These are phyloP conservation scores for Keqinozyma sinolaborantium DNA, from an alignment of 1,139 yeast genomes.

Conservation along the genomic window DNA sequence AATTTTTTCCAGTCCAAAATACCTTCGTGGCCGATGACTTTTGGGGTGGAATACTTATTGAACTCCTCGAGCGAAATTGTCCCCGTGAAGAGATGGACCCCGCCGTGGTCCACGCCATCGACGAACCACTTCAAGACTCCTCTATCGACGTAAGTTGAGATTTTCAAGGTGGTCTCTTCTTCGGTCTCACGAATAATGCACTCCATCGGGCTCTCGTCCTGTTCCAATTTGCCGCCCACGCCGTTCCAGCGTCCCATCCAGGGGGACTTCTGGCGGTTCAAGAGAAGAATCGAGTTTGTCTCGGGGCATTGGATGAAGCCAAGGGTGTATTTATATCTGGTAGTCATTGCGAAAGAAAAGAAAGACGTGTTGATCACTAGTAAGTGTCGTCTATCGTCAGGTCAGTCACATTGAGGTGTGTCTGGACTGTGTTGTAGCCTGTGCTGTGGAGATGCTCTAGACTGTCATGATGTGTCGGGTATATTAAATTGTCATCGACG, in stretches of 20 bases:
- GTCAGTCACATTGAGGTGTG: too few relatives aligned
- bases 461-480: too few relatives aligned
- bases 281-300: constrained; percentile 28
- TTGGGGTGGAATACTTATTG: constrained; percentile 22
- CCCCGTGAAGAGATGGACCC: constrained; percentile 42
- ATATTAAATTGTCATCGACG: too few relatives aligned
- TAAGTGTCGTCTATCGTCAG: too few relatives aligned
- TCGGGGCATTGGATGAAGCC: constrained; percentile 37
- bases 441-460: too few relatives aligned
- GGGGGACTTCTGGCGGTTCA: constrained; percentile 43
- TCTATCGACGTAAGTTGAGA: constrained; percentile 24
- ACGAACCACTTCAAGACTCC: constrained; percentile 39
- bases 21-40: constrained; percentile 34
- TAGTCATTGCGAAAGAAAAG: too few relatives aligned
- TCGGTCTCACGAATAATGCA: constrained; percentile 42
- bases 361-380: too few relatives aligned
- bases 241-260: constrained; percentile 57
- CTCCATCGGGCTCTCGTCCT: constrained; percentile 30
- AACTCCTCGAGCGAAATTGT: constrained; percentile 23
- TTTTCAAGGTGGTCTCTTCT: constrained; percentile 43
- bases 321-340: constrained; percentile 26
- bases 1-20: constrained; percentile 43
- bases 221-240: constrained; percentile 45
- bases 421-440: too few relatives aligned
- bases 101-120: constrained; percentile 29